Evolutionary conservation across 2,329 filamentous ascomycete genomes (phyloP).

Genomic region (Cercospora janseana): DNA sequence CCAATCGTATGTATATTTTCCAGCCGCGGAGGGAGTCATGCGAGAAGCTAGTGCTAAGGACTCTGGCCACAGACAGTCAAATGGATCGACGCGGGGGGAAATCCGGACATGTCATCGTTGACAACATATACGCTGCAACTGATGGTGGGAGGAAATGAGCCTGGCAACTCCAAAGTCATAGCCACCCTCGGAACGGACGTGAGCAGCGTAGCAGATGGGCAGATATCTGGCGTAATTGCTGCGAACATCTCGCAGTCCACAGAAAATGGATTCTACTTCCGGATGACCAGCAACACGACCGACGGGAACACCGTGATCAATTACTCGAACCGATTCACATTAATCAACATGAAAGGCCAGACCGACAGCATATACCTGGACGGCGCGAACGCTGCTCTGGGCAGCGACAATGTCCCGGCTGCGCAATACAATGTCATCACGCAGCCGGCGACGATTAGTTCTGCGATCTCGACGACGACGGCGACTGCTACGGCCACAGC

Average conservation of each 20-base stretch:
- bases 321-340: slow-evolving; percentile 61
- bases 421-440: slow-evolving; percentile 24
- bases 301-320: slow-evolving; percentile 46
- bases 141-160: slow-evolving; percentile 25
- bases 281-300: slow-evolving; percentile 25
- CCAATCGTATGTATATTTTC: slow-evolving; percentile 9
- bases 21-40: background rate
- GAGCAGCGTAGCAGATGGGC: slow-evolving; percentile 15
- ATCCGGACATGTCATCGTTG: slow-evolving; percentile 20
- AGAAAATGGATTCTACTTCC: slow-evolving; percentile 29
- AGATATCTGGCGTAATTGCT: slow-evolving; percentile 15
- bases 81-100: slow-evolving; percentile 26
- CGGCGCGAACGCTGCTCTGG: slow-evolving; percentile 20
- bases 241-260: slow-evolving; percentile 22
- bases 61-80: slow-evolving; percentile 11
- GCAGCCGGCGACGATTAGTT: slow-evolving; percentile 1
- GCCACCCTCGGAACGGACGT: slow-evolving; percentile 21
- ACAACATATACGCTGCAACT: slow-evolving; percentile 21
- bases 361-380: slow-evolving; percentile 48
- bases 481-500: slow-evolving; percentile 10
- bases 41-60: background rate
- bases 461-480: slow-evolving; percentile 1
- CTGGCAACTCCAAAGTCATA: slow-evolving; percentile 21
- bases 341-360: slow-evolving; percentile 60
- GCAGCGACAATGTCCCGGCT: slow-evolving; percentile 22